phyloP scores from a whole-genome alignment of 2,329 filamentous ascomycete species.

The Penicillium sp. region DNA sequence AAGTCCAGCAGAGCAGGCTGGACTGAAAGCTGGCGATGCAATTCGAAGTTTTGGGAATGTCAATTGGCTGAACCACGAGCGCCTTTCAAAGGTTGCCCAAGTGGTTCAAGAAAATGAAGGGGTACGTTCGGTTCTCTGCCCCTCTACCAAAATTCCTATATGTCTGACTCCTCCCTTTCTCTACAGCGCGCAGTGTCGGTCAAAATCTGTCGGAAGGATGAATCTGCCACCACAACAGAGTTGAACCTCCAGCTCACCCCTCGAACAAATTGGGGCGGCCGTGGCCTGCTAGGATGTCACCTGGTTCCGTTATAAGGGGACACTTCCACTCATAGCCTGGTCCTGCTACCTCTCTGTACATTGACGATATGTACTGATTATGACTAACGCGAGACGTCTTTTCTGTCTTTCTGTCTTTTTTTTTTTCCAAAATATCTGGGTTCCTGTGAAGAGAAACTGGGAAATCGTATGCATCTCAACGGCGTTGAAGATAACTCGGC shows the following conservation, averaged over 20 bases:
- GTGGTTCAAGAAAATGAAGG: conserved; percentile 86
- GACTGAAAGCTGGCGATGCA: conserved; percentile 74
- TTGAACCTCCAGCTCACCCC: conserved; percentile 72
- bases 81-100: conserved; percentile 80
- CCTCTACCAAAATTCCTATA: not conserved
- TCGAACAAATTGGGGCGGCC: conserved; percentile 79
- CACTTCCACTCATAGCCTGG: not conserved
- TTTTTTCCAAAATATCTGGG: not conserved
- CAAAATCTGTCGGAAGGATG: conserved; percentile 55
- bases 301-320: conserved; percentile 69
- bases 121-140: conserved; percentile 52
- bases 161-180: not conserved
- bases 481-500: not conserved
- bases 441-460: not conserved
- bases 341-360: conserved; percentile 3
- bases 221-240: conserved; percentile 49
- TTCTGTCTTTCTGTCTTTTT: no score
- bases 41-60: conserved; percentile 83
- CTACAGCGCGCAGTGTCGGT: conserved; percentile 67
- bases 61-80: conserved; percentile 80
- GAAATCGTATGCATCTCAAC: not conserved
- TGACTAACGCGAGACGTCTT: conserved; percentile 15
- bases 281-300: conserved; percentile 87
- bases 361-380: conserved; percentile 7
- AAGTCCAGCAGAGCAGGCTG: conserved; percentile 80